Base-by-base conservation (phyloP, 2,329 filamentous ascomycete species). In the Elsinoe perseae region DNA sequence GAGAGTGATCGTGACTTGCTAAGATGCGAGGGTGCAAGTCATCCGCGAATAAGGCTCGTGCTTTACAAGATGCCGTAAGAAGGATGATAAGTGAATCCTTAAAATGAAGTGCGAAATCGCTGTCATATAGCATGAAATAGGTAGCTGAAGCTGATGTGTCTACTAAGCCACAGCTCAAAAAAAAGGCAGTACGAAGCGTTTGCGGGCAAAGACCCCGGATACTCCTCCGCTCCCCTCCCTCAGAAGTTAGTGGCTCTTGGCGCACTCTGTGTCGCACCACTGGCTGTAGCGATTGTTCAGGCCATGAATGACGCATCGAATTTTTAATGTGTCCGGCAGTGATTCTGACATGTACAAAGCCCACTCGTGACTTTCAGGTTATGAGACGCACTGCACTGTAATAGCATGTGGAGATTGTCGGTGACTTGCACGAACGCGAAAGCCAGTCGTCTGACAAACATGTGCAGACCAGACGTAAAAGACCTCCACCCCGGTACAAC, bases 171-270 rank as follows among this genome's bases (percentile, higher is more conserved):
- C 40, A 25, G 40, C 12, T 14, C 10, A 14, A 14, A 36, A 14
- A 14, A 14, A 36, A 14, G 32, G 32, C 32, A 36, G n/a, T 12
- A 14, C 32, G 3, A 9, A 36, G 32, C 32, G 12, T 36, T 36
- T 14, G 12, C 12, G 32, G 32, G 32, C 12, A 14, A 36, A 36
- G 32, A 14, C 5, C 5, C 32, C 32, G 32, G 32, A 36, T 36
- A 14, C 32, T 65, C 44, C 64, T 67, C 59, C 61, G 58, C 38
- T n/a, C n/a, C n/a, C n/a, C n/a, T n/a, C n/a, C n/a, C n/a, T n/a
- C n/a, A n/a, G n/a, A n/a, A n/a, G n/a, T n/a, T n/a, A n/a, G n/a
- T n/a, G n/a, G n/a, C n/a, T n/a, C n/a, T n/a, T n/a, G n/a, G n/a
- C n/a, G n/a, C n/a, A n/a, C n/a, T n/a, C n/a, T n/a, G n/a, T n/a